phyloP scores from a whole-genome alignment of 371 early-diverging fungal species.

The Actinomortierella ambigua region DNA sequence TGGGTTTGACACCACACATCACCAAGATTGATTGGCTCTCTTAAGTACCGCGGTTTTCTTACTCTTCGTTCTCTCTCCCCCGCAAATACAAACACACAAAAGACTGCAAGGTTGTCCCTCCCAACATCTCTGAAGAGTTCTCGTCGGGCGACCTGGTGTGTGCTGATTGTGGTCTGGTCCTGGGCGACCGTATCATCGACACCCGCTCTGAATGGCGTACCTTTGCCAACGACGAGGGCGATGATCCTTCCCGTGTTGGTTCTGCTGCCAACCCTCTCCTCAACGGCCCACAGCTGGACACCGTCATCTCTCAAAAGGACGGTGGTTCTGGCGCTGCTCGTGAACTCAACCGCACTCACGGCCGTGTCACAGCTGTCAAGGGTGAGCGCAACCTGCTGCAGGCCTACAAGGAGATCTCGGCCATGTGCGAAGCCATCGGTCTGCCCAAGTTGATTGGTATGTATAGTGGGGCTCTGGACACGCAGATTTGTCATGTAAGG shows the following conservation, averaged over 20 bases:
- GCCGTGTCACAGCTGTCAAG: conserved; percentile 73
- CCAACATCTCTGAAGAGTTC: conserved; percentile 98
- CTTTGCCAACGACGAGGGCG: conserved; percentile 94
- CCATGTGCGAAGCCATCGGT: conserved; percentile 90
- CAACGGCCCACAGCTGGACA: conserved; percentile 91
- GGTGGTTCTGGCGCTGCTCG: conserved; percentile 79
- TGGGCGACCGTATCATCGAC: conserved; percentile 98
- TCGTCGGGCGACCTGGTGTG: conserved; percentile 94
- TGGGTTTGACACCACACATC: background rate
- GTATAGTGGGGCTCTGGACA: no score
- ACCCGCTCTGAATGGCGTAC: conserved; percentile 99
- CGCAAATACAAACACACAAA: conserved; percentile 12
- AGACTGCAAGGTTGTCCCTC: conserved; percentile 83
- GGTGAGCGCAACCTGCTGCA: conserved; percentile 85
- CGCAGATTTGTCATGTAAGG: no score
- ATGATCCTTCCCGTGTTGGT: conserved; percentile 99
- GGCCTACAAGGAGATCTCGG: conserved; percentile 92
- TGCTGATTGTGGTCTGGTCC: conserved; percentile 96
- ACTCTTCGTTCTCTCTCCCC: background rate
- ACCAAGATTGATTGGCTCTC: background rate
- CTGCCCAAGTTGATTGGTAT: conserved; percentile 82
- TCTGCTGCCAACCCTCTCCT: conserved; percentile 90
- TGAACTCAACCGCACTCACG: conserved; percentile 79
- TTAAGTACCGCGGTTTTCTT: background rate
- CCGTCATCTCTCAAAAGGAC: conserved; percentile 84